phyloP scores from a whole-genome alignment of 495 filamentous ascomycete genomes.

The Evernia prunastri region DNA sequence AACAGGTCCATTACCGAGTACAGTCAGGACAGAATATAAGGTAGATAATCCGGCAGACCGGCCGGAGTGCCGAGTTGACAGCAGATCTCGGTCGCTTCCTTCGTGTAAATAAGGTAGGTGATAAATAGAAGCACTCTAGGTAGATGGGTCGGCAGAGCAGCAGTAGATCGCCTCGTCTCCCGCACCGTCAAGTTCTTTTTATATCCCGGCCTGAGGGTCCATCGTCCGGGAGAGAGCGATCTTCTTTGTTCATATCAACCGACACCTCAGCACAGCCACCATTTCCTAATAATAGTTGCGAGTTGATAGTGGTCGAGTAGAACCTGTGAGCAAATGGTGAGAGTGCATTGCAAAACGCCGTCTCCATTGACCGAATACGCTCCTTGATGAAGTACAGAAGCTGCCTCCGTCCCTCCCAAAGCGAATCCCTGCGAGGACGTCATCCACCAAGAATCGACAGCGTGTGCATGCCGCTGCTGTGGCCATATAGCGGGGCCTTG shows the following conservation, averaged over 20 bases:
- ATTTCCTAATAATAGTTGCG: too few species aligned
- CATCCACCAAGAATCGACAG: too few species aligned
- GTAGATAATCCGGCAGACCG: constrained; percentile 14
- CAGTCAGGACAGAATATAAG: not conserved
- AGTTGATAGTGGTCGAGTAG: too few species aligned
- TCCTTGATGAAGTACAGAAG: too few species aligned
- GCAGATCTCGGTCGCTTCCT: not conserved
- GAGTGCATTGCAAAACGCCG: too few species aligned
- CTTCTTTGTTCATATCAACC: not conserved
- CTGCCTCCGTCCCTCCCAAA: too few species aligned
- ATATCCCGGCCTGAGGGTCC: constrained; percentile 1
- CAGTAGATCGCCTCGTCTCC: constrained; percentile 3
- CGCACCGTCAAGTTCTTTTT: constrained; percentile 12
- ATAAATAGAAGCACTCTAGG: constrained; percentile 1
- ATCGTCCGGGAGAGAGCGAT: not conserved
- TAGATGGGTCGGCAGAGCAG: constrained; percentile 13
- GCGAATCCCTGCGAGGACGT: too few species aligned
- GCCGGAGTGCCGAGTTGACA: not conserved
- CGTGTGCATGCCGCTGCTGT: too few species aligned
- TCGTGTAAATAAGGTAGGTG: too few species aligned
- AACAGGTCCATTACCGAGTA: not conserved
- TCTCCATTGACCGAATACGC: too few species aligned
- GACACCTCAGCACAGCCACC: not conserved
- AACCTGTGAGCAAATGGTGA: too few species aligned
- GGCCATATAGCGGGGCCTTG: too few species aligned